Conservation (phyloP, 176 grass and related monocot species). For the Elymus sibiricus region DNA sequence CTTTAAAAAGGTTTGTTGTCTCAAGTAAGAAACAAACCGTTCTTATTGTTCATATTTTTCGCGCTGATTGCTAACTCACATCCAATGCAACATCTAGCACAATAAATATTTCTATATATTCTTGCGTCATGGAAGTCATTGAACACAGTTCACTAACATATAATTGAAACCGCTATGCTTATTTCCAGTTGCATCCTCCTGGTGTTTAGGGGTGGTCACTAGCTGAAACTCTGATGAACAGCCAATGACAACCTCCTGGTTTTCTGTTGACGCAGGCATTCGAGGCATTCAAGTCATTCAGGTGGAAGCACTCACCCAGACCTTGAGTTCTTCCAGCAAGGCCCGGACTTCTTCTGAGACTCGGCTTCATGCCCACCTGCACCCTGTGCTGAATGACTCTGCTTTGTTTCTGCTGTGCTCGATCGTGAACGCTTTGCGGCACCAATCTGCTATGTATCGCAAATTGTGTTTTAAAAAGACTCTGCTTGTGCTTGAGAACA, state of each 20-base stretch:
- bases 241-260: background rate
- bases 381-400: background rate
- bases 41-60: background rate
- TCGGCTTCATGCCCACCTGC: background rate
- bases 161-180: background rate
- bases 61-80: background rate
- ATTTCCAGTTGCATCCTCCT: background rate
- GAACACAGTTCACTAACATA: background rate
- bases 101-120: background rate
- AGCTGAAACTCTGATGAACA: background rate
- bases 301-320: constrained; percentile 66
- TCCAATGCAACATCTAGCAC: background rate
- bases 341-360: constrained; percentile 33
- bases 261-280: constrained; percentile 28
- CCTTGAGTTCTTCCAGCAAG: constrained; percentile 73
- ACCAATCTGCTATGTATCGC: background rate
- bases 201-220: background rate
- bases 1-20: constrained; percentile 2
- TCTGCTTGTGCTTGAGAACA: background rate
- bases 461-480: background rate
- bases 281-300: constrained; percentile 35
- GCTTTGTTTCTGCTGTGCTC: background rate
- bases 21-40: background rate
- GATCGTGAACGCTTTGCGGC: background rate
- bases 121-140: background rate